Base-by-base conservation (phyloP, 1,284 basidiomycete species). In the Cryptococcus sp. region DNA sequence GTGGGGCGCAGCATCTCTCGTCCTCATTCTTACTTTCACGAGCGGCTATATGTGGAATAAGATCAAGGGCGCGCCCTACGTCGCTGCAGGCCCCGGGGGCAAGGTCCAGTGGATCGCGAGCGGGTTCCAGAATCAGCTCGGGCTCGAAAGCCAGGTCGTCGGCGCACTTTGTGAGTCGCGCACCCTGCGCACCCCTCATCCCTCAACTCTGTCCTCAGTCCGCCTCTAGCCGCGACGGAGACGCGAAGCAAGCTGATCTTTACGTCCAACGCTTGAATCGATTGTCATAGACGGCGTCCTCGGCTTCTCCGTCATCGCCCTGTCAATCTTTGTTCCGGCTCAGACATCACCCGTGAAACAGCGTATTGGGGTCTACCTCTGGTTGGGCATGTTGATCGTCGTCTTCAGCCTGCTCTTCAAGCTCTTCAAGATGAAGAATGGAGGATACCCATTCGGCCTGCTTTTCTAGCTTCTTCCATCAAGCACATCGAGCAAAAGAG, bases 41-140 rank as follows among this genome's bases (percentile, higher is more conserved):
- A 86, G 87, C 8, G 93, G 93, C 3, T 90, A 88, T 82, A 99
- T 99, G 96, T 99, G 96, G 82, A 92, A 91, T 67, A 88, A 88
- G 63, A 99, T 99, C 70, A 87, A 95, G 63, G 83, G 83, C 50
- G 85, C 85, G 57, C 93, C 93, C 2, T 92, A 86, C 70, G 82
- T 83, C 52, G 86, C 85, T 40, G 64, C 67, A 13, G 72, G 69
- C 3, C 67, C 64, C 0, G 66, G 75, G 30, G 81, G 86, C 79
- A 71, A 86, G 25, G 65, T 87, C 20, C 83, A 83, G 61, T 94
- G 92, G 88, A 89, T 97, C 71, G 90, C 91, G 10, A 83, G 81
- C 10, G 94, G 95, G 1, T 97, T 89, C 79, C 87, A 89, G 73
- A 92, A 87, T 71, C 94, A 98, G 79, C 90, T 86, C 68, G 93